These are phyloP conservation scores for Venturia carpophila DNA, from an alignment of 2,329 filamentous ascomycete genomes.

Conservation along the genomic window DNA sequence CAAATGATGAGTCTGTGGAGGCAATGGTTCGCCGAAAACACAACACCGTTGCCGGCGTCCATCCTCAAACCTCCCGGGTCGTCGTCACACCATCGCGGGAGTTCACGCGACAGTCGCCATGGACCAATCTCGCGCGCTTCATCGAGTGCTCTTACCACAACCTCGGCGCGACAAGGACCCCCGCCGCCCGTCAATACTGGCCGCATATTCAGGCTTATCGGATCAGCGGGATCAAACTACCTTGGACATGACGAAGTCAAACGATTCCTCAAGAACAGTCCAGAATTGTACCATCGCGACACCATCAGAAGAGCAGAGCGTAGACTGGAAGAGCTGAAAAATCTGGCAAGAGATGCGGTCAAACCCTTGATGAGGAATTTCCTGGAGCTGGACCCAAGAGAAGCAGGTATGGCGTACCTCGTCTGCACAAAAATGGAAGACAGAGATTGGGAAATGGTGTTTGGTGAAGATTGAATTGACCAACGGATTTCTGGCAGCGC, in stretches of 20 bases:
- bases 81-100: conserved; percentile 17
- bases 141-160: background rate
- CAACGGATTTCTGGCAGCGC: background rate
- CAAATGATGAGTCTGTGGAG: conserved; percentile 78
- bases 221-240: conserved; percentile 56
- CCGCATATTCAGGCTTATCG: conserved; percentile 69
- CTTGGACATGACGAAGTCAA: conserved; percentile 83
- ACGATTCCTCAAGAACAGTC: conserved; percentile 74
- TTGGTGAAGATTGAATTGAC: conserved; percentile 16
- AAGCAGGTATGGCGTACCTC: conserved; percentile 50
- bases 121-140: conserved; percentile 14
- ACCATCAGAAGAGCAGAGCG: conserved; percentile 78
- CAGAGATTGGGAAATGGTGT: conserved; percentile 54
- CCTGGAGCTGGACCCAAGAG: conserved; percentile 65
- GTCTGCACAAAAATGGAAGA: conserved; percentile 57
- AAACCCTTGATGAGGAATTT: conserved; percentile 79
- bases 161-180: conserved; percentile 13
- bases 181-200: conserved; percentile 46
- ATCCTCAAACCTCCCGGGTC: conserved; percentile 37
- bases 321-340: conserved; percentile 81
- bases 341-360: conserved; percentile 72
- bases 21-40: conserved; percentile 89
- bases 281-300: conserved; percentile 79
- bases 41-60: conserved; percentile 58
- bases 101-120: conserved; percentile 14